These are phyloP conservation scores for Polygonum maritimum DNA, from an alignment of 148 eudicot species.

Conservation along the genomic window DNA sequence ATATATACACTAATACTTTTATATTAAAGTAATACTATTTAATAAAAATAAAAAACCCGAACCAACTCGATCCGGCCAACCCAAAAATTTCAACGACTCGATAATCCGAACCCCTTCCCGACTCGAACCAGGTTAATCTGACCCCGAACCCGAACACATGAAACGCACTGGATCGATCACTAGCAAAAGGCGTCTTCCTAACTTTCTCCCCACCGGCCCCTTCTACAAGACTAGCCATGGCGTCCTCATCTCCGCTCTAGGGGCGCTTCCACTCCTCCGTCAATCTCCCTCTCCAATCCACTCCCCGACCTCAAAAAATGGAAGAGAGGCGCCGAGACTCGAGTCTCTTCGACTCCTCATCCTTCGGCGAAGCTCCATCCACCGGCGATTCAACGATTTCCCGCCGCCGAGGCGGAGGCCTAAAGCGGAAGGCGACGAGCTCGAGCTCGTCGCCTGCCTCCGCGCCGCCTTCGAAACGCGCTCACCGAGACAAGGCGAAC, in stretches of 20 bases:
- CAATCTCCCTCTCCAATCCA: neutral
- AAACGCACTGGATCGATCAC: constrained; percentile 10
- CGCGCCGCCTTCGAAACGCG: constrained; percentile 55
- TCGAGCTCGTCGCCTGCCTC: constrained; percentile 24
- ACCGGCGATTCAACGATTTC: constrained; percentile 34
- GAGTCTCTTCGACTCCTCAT: constrained; percentile 20
- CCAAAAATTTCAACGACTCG: too few relatives aligned
- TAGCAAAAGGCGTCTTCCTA: neutral
- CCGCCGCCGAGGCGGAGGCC: constrained; percentile 57
- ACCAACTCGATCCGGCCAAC: too few relatives aligned
- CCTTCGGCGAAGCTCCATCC: constrained; percentile 16
- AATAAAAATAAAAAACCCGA: too few relatives aligned
- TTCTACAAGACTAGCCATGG: neutral
- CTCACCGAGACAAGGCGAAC: constrained; percentile 55
- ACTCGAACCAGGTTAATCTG: too few relatives aligned
- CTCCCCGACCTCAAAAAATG: constrained; percentile 20
- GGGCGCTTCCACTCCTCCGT: neutral
- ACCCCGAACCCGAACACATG: neutral
- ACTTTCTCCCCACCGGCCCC: constrained; percentile 1
- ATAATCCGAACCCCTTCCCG: too few relatives aligned
- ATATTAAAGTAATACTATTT: too few relatives aligned
- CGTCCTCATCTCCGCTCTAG: neutral
- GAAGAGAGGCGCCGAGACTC: constrained; percentile 59
- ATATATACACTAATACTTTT: too few relatives aligned
- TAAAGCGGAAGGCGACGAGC: constrained; percentile 53